Percentiles rank a stretch among this genome's conserved stretches.
Evolutionary conservation across 2,329 filamentous ascomycete genomes (phyloP).

Genomic region (Colletotrichum sp.): DNA sequence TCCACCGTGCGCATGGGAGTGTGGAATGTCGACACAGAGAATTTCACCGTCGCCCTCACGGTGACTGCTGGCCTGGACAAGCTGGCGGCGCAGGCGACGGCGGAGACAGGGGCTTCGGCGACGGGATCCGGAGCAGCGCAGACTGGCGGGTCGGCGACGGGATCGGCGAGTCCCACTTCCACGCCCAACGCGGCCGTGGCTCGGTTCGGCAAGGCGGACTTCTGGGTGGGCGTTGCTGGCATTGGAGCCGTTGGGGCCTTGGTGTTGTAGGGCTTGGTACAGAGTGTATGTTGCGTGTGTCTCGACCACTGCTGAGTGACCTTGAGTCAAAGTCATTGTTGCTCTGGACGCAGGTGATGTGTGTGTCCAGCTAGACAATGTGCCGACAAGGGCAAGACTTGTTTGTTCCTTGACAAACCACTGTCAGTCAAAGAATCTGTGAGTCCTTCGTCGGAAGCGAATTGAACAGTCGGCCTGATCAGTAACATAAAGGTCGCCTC

Average conservation of each 20-base stretch:
- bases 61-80: conserved; percentile 43
- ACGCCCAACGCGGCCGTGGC: conserved; percentile 31
- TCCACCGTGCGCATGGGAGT: not conserved
- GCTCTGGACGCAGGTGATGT: not conserved
- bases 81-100: conserved; percentile 25
- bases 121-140: not conserved
- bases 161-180: not conserved
- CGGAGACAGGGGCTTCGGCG: not conserved
- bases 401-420: not conserved
- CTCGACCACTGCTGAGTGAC: not conserved
- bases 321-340: not conserved
- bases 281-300: not conserved
- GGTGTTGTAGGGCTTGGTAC: not conserved
- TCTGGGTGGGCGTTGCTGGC: conserved; percentile 36
- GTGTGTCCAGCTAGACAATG: not conserved
- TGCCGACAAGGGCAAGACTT: not conserved
- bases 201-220: conserved; percentile 37
- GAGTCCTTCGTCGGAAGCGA: not conserved
- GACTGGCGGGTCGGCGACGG: not conserved
- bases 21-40: not conserved
- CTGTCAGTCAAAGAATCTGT: not conserved
- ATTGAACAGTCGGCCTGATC: not conserved
- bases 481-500: not conserved
- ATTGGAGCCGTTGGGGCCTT: conserved; percentile 26
- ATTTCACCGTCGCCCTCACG: conserved; percentile 33